phyloP scores from a whole-genome alignment of 371 early-diverging fungal species.

The Blyttiomyces sp. region DNA sequence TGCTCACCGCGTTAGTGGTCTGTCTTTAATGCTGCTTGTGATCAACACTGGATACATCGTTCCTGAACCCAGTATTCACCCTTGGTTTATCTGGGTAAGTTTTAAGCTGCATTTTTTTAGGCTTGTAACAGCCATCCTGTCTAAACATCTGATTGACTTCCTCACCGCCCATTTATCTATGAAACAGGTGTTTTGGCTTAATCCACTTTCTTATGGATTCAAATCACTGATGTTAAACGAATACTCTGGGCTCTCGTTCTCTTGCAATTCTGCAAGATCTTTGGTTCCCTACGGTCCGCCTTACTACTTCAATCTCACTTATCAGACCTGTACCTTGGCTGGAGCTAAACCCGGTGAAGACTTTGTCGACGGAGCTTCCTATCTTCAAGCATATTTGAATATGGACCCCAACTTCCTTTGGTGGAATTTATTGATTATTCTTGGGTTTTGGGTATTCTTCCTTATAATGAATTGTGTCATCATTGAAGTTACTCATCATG shows the following conservation, averaged over 20 bases:
- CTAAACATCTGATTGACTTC: no score
- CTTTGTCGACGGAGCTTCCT: slow-evolving; percentile 1
- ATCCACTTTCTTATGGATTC: slow-evolving; percentile 68
- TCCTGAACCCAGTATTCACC: slow-evolving; percentile 60
- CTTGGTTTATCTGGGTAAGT: slow-evolving; percentile 60
- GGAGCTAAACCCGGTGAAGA: slow-evolving; percentile 5
- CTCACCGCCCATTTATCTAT: neutral
- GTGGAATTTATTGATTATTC: slow-evolving; percentile 14
- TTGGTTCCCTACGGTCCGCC: slow-evolving; percentile 16
- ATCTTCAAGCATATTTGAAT: neutral
- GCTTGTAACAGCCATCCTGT: no score
- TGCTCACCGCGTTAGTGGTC: slow-evolving; percentile 54
- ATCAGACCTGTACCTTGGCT: slow-evolving; percentile 23
- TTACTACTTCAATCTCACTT: slow-evolving; percentile 9
- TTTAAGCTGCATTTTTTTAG: neutral
- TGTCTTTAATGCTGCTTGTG: slow-evolving; percentile 54
- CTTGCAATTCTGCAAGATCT: slow-evolving; percentile 6
- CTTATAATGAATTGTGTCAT: slow-evolving; percentile 5
- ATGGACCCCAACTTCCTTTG: neutral
- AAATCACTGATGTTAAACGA: slow-evolving; percentile 71
- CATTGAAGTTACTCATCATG: slow-evolving; percentile 11
- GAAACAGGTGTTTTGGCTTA: slow-evolving; percentile 62
- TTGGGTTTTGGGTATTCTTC: neutral
- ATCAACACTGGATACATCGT: slow-evolving; percentile 68
- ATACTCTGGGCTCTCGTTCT: slow-evolving; percentile 39